Evolutionary conservation across 139 green algal genomes (phyloP), one percentile per base, ranked within the genome.

Genomic region (Micractinium conductrix): DNA sequence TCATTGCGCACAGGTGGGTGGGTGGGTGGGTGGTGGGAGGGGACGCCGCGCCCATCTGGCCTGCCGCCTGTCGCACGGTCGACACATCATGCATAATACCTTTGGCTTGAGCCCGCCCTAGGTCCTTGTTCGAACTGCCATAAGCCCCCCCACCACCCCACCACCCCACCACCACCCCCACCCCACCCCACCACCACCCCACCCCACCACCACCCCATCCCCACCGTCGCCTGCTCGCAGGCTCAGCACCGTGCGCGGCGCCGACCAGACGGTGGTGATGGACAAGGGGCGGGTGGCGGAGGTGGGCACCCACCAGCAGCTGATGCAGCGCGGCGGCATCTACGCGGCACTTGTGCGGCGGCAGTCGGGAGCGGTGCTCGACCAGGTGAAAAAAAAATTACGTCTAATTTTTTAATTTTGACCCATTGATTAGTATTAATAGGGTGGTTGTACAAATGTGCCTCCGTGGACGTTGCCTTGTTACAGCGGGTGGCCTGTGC

Each of bases 211-310:
- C n/a, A 24, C 30, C 6, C n/a, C 63, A 1, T 21, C 30, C 30
- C 26, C 63, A 35, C n/a, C 2, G 6, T 14, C n/a, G 4, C 21
- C 55, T 28, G 28, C 30, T 30, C 35, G 81, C 88, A 91, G 88
- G 26, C 90, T 98, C 78, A 90, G 88, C 42, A 98, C 94, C 1
- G 94, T 98, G 73, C 89, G 91, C 40, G 91, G 92, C 79, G 94
- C 94, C 21, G 89, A 96, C 85, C 55, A 81, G 40, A 97, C 94
- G 30, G 81, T 94, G 78, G 93, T 97, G 44, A 93, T 97, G 89
- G 87, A 93, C n/a, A 89, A 87, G 16, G 96, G 95, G 0, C 84
- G 81, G 19, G 90, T 98, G 9, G 85, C 84, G 3, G 92, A 97
- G 90, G 63, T 86, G 81, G 94, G 94, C 40, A 93, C 74, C 24